phyloP scores from a whole-genome alignment of 2,329 filamentous ascomycete species.

The Aureobasidium sp. region DNA sequence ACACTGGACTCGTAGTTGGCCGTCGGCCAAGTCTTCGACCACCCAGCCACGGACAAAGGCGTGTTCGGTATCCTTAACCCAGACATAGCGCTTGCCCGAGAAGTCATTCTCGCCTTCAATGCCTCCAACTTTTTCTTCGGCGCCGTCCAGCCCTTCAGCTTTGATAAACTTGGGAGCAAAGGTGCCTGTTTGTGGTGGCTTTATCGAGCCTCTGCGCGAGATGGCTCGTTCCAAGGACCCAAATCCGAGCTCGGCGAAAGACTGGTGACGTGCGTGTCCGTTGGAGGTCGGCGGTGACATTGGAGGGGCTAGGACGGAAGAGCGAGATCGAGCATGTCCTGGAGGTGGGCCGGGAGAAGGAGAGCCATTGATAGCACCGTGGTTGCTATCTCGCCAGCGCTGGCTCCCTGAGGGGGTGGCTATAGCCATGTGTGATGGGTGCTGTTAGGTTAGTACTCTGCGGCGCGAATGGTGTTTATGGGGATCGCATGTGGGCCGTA shows the following conservation, averaged over 20 bases:
- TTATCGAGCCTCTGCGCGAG: conserved; percentile 5
- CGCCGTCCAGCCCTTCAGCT: conserved; percentile 63
- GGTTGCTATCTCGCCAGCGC: conserved; percentile 73
- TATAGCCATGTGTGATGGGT: conserved; percentile 7
- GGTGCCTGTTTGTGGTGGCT: conserved; percentile 53
- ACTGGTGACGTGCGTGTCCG: conserved; percentile 62
- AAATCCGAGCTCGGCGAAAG: conserved; percentile 46
- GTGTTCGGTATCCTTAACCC: conserved; percentile 78
- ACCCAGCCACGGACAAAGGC: conserved; percentile 94
- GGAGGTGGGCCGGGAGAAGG: conserved; percentile 55
- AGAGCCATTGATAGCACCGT: conserved; percentile 57
- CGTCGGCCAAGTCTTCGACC: conserved; percentile 66
- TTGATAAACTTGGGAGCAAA: conserved; percentile 97
- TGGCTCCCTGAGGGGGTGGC: conserved; percentile 8
- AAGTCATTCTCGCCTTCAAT: conserved; percentile 99
- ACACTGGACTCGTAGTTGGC: conserved; percentile 76
- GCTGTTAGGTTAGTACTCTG: conserved; percentile 13
- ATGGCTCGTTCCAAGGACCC: conserved; percentile 20
- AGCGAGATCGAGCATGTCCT: conserved; percentile 60
- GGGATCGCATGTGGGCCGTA: conserved; percentile 10
- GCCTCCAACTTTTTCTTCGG: conserved; percentile 52
- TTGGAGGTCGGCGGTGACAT: conserved; percentile 36
- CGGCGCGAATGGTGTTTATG: neutral
- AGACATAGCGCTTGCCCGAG: conserved; percentile 96
- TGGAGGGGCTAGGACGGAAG: conserved; percentile 62